phyloP scores from a whole-genome alignment of 805 yeast species.

The Dipodascopsis uninucleata region DNA sequence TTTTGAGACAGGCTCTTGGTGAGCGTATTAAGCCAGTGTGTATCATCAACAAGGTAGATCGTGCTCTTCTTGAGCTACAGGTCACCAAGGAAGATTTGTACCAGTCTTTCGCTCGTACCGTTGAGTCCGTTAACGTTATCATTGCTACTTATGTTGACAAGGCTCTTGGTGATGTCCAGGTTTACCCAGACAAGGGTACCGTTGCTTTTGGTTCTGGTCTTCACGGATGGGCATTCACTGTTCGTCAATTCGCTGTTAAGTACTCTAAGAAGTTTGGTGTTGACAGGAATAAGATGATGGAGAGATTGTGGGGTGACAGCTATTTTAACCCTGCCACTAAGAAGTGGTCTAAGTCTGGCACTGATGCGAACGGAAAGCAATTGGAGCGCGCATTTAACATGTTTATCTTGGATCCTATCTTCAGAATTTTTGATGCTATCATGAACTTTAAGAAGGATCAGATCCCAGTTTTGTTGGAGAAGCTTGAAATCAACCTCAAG shows the following conservation, averaged over 20 bases:
- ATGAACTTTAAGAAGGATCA: conserved; percentile 99
- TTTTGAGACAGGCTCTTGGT: conserved; percentile 97
- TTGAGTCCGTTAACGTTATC: conserved; percentile 98
- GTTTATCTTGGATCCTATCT: conserved; percentile 98
- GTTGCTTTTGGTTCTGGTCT: conserved; percentile 99
- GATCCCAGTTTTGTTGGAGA: conserved; percentile 84
- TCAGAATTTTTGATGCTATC: conserved; percentile 93
- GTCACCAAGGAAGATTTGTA: conserved; percentile 98
- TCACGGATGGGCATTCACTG: conserved; percentile 99
- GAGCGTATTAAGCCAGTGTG: conserved; percentile 99
- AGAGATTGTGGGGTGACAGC: conserved; percentile 99
- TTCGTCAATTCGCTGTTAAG: conserved; percentile 96
- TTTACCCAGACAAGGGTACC: conserved; percentile 98
- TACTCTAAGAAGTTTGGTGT: conserved; percentile 99
- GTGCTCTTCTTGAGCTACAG: conserved; percentile 98
- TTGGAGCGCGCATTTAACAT: conserved; percentile 99
- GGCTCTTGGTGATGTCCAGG: conserved; percentile 92
- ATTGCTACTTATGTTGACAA: conserved; percentile 91
- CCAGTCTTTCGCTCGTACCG: conserved; percentile 97
- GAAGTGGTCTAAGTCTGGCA: conserved; percentile 91
- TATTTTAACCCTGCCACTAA: conserved; percentile 99
- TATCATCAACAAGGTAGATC: conserved; percentile 97
- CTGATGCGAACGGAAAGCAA: conserved; percentile 90
- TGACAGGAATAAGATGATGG: conserved; percentile 96
- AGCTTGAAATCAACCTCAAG: conserved; percentile 91